phyloP scores from a whole-genome alignment of 192 early-diverging fungal species.

The Podila epicladia region DNA sequence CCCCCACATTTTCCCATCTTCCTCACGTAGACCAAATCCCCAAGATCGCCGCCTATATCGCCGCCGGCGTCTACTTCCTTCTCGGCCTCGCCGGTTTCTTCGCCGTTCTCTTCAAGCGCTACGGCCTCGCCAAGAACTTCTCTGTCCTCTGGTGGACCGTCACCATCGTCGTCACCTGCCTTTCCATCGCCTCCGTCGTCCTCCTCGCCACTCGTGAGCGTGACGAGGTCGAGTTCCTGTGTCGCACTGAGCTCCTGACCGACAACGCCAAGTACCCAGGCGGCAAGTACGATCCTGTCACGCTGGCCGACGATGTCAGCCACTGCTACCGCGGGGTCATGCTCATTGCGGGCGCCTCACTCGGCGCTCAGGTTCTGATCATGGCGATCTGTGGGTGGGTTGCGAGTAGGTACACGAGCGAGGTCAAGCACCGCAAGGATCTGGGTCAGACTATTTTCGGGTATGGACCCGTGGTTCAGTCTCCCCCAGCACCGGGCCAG shows the following conservation, averaged over 20 bases:
- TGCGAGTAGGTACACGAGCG: conserved; percentile 36
- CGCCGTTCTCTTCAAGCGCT: conserved; percentile 36
- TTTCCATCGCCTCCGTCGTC: conserved; percentile 14
- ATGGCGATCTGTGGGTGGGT: conserved; percentile 39
- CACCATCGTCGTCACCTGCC: conserved; percentile 22
- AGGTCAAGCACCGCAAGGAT: conserved; percentile 28
- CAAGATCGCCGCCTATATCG: conserved; percentile 15
- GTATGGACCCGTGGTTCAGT: conserved; percentile 13
- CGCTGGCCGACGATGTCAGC: conserved; percentile 14
- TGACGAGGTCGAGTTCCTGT: conserved; percentile 13
- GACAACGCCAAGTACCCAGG: not conserved
- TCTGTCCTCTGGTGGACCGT: conserved; percentile 51
- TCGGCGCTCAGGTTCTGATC: conserved; percentile 14
- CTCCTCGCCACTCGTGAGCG: conserved; percentile 28
- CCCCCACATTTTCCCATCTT: not conserved
- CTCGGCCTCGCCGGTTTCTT: conserved; percentile 33
- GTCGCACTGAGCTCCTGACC: conserved; percentile 5
- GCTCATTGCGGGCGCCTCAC: conserved; percentile 7
- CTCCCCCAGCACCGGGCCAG: not conserved
- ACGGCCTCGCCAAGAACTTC: conserved; percentile 48
- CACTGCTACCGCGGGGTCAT: conserved; percentile 11
- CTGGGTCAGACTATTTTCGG: conserved; percentile 13
- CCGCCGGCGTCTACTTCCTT: conserved; percentile 21
- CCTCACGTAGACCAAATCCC: conserved; percentile 6
- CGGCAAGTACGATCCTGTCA: not conserved